phyloP scores from a whole-genome alignment of 345 rosid species.

The Sisymbrium irio region DNA sequence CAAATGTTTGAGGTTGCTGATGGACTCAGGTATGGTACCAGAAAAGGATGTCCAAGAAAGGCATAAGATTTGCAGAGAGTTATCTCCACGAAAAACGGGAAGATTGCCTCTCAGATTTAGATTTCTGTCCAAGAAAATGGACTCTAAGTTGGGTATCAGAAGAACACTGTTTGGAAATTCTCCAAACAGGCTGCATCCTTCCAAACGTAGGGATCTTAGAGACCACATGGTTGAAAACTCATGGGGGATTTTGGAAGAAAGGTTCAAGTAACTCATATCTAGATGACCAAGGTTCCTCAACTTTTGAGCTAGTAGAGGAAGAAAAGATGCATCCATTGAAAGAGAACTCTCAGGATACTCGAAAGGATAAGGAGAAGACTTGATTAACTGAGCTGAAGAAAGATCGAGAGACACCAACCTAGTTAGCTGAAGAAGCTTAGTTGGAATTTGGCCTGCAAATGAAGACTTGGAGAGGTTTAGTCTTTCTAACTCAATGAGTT shows the following conservation, averaged over 20 bases:
- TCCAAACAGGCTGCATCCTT: background rate
- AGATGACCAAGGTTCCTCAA: background rate
- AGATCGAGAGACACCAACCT: constrained; percentile 8
- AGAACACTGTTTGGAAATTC: background rate
- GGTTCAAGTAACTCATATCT: background rate
- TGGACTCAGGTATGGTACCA: background rate
- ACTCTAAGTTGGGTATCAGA: background rate
- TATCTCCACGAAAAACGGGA: background rate
- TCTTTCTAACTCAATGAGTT: too few species aligned
- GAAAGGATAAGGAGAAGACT: too few species aligned
- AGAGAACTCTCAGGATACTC: background rate
- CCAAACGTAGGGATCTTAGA: background rate
- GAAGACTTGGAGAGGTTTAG: background rate
- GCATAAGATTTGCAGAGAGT: background rate
- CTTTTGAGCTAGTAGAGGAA: background rate
- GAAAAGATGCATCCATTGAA: background rate
- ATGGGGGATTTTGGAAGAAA: too few species aligned
- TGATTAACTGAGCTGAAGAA: too few species aligned
- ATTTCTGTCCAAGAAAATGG: too few species aligned
- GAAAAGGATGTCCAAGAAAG: background rate
- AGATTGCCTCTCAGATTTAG: background rate
- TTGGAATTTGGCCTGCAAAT: background rate
- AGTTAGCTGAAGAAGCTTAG: background rate
- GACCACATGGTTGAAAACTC: background rate
- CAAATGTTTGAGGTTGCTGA: background rate